Conservation (phyloP, 164 flowering plant genomes). For the Cinnamomum micranthum region DNA sequence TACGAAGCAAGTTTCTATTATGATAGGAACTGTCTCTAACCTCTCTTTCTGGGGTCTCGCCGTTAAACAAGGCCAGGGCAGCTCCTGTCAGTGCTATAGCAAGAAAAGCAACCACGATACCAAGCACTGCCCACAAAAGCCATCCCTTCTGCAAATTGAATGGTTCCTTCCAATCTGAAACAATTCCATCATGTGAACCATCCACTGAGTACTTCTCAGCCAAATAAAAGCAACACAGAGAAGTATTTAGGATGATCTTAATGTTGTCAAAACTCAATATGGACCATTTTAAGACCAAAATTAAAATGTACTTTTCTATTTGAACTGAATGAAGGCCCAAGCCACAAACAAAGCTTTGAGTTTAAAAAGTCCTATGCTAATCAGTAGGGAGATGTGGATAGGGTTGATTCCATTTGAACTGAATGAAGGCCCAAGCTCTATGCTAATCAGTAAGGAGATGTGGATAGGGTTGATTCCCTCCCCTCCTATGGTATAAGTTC, state of each 20-base stretch:
- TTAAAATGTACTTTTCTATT: not conserved
- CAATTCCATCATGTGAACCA: constrained; percentile 11
- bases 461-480: too few species aligned
- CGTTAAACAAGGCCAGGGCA: constrained; percentile 53
- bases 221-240: too few species aligned
- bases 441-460: not conserved
- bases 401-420: not conserved
- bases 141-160: constrained; percentile 84
- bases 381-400: too few species aligned
- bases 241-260: too few species aligned
- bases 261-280: too few species aligned
- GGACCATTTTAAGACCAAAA: too few species aligned
- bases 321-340: not conserved
- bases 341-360: not conserved
- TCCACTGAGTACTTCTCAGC: not conserved
- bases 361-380: not conserved
- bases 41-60: constrained; percentile 83
- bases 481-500: too few species aligned
- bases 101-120: constrained; percentile 58
- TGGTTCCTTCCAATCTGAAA: constrained; percentile 80
- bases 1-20: not conserved
- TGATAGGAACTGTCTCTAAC: constrained; percentile 29
- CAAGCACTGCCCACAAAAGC: constrained; percentile 88
- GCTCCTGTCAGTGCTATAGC: constrained; percentile 66
- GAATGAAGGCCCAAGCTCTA: not conserved